These are phyloP conservation scores for Stephania cephalantha DNA, from an alignment of 164 flowering plant species.

Conservation along the genomic window DNA sequence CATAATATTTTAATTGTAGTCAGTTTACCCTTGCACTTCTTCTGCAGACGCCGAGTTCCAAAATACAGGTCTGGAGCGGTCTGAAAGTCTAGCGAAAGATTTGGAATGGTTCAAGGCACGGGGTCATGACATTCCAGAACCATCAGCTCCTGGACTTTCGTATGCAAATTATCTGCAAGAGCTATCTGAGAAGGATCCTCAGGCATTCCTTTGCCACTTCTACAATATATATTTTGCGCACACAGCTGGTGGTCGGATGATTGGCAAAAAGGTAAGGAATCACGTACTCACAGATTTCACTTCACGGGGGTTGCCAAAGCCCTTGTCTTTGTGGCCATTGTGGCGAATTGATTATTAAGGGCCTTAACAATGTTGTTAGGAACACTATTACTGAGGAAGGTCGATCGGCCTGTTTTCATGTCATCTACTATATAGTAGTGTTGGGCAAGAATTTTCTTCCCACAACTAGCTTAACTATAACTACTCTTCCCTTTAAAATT, in stretches of 20 bases:
- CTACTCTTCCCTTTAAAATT: not conserved
- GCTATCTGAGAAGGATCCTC: slow-evolving; percentile 80
- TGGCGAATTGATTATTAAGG: no score
- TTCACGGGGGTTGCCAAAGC: not conserved
- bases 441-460: no score
- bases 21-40: slow-evolving; percentile 1
- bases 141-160: slow-evolving; percentile 67
- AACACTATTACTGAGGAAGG: no score
- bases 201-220: slow-evolving; percentile 91
- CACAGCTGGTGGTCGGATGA: slow-evolving; percentile 96
- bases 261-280: slow-evolving; percentile 73
- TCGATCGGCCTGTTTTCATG: no score
- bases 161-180: slow-evolving; percentile 68
- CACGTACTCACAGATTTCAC: not conserved
- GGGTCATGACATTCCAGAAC: slow-evolving; percentile 84
- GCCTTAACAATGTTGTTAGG: no score
- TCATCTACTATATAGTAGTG: no score
- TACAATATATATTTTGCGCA: slow-evolving; percentile 95
- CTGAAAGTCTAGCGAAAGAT: slow-evolving; percentile 70
- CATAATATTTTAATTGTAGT: not conserved
- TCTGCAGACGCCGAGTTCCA: slow-evolving; percentile 77
- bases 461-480: no score
- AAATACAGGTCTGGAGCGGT: slow-evolving; percentile 91
- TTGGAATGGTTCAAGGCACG: slow-evolving; percentile 89
- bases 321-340: no score